These are phyloP conservation scores for Metarhizium album DNA, from an alignment of 2,329 filamentous ascomycete species.

Conservation along the genomic window DNA sequence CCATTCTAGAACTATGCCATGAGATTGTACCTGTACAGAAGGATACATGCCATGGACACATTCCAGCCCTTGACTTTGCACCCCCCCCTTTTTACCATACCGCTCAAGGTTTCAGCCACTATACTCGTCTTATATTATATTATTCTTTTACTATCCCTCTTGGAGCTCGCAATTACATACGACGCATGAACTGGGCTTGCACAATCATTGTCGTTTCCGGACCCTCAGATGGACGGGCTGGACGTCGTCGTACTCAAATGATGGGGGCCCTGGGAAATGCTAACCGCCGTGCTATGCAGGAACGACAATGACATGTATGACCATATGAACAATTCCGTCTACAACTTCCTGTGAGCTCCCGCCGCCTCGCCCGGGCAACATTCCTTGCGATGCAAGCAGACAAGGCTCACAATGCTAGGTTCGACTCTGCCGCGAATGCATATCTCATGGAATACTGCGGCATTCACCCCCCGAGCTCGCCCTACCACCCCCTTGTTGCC, in stretches of 20 bases:
- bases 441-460: slow-evolving; percentile 74
- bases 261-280: background rate
- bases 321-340: slow-evolving; percentile 86
- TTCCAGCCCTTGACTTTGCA: background rate
- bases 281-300: slow-evolving; percentile 35
- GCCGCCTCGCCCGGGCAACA: background rate
- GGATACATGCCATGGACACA: background rate
- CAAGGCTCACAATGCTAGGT: slow-evolving; percentile 31
- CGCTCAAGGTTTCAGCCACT: too few species aligned
- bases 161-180: too few species aligned
- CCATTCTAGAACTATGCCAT: background rate
- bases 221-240: too few species aligned
- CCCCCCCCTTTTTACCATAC: too few species aligned
- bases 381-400: slow-evolving; percentile 2
- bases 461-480: slow-evolving; percentile 57
- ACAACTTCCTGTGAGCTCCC: slow-evolving; percentile 57
- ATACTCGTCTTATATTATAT: too few species aligned
- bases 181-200: background rate
- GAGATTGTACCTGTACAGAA: background rate
- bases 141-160: too few species aligned
- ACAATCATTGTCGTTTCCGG: background rate
- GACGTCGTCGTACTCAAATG: background rate
- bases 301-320: slow-evolving; percentile 92
- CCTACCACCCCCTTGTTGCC: slow-evolving; percentile 73
- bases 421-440: slow-evolving; percentile 82